phyloP scores from a whole-genome alignment of 306 rosid genomes.

The Senna tora region DNA sequence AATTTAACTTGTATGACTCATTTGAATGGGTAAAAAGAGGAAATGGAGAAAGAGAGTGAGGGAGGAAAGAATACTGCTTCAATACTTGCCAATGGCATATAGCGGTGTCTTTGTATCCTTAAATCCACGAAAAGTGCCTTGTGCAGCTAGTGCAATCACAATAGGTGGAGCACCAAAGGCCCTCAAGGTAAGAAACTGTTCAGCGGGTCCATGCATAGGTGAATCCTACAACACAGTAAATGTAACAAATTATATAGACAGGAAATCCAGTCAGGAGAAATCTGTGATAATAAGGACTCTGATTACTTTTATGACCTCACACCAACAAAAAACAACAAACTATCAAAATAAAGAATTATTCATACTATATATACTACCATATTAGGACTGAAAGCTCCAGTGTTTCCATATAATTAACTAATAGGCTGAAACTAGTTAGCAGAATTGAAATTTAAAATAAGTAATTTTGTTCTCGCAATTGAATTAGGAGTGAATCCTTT shows the following conservation, averaged over 20 bases:
- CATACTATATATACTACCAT: background rate
- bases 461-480: slow-evolving; percentile 6
- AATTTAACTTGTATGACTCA: slow-evolving; percentile 3
- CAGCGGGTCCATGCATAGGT: slow-evolving; percentile 82
- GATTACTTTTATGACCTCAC: slow-evolving; percentile 2
- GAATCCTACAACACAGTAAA: slow-evolving; percentile 70
- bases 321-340: slow-evolving; percentile 24
- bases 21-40: slow-evolving; percentile 12
- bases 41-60: slow-evolving; percentile 15
- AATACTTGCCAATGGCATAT: slow-evolving; percentile 81
- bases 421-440: background rate
- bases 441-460: slow-evolving; percentile 6
- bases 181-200: slow-evolving; percentile 81
- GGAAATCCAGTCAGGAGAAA: slow-evolving; percentile 5
- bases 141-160: slow-evolving; percentile 93
- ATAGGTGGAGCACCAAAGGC: slow-evolving; percentile 92
- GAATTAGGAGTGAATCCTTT: slow-evolving; percentile 9
- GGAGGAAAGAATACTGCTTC: slow-evolving; percentile 27
- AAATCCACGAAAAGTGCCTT: slow-evolving; percentile 95
- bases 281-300: background rate
- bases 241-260: slow-evolving; percentile 13
- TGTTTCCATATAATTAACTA: background rate
- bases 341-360: background rate
- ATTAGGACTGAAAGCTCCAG: slow-evolving; percentile 1
- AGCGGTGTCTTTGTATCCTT: slow-evolving; percentile 91